A percentile compares a stretch with the other conserved stretches of the same genome.
Conservation (phyloP, 2,329 filamentous ascomycete genomes). For the Colletotrichum tanaceti region DNA sequence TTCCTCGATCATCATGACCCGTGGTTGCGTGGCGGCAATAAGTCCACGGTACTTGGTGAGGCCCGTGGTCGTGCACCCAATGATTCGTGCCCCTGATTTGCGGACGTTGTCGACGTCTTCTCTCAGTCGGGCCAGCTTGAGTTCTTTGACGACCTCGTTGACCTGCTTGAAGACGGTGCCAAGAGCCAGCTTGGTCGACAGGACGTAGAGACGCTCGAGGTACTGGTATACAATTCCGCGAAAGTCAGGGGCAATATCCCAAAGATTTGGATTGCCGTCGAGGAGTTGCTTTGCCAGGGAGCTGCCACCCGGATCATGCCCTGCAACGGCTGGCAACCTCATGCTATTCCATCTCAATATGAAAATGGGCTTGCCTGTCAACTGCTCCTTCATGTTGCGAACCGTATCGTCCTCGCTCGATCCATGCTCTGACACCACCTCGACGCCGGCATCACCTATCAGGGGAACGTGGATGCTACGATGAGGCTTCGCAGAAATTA, state of each 20-base stretch:
- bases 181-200: conserved; percentile 58
- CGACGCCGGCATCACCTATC: background rate
- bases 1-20: conserved; percentile 80
- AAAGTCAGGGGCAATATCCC: conserved; percentile 63
- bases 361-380: conserved; percentile 61
- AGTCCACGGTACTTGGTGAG: conserved; percentile 82
- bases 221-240: conserved; percentile 76
- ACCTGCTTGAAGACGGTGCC: conserved; percentile 63
- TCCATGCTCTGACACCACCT: background rate
- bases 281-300: conserved; percentile 37
- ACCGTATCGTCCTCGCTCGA: background rate
- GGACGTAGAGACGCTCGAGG: conserved; percentile 68
- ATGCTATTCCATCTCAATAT: conserved; percentile 20
- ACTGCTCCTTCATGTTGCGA: conserved; percentile 57
- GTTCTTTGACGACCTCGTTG: conserved; percentile 59
- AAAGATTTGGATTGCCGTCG: conserved; percentile 62
- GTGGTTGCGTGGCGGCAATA: conserved; percentile 73
- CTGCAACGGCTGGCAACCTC: background rate
- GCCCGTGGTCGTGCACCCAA: conserved; percentile 81
- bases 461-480: conserved; percentile 10
- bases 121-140: conserved; percentile 69
- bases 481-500: conserved; percentile 9
- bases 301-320: background rate
- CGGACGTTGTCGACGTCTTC: conserved; percentile 62
- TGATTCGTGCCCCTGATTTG: conserved; percentile 57